phyloP scores from a whole-genome alignment of 495 filamentous ascomycete species.

The Daldinia decipiens region DNA sequence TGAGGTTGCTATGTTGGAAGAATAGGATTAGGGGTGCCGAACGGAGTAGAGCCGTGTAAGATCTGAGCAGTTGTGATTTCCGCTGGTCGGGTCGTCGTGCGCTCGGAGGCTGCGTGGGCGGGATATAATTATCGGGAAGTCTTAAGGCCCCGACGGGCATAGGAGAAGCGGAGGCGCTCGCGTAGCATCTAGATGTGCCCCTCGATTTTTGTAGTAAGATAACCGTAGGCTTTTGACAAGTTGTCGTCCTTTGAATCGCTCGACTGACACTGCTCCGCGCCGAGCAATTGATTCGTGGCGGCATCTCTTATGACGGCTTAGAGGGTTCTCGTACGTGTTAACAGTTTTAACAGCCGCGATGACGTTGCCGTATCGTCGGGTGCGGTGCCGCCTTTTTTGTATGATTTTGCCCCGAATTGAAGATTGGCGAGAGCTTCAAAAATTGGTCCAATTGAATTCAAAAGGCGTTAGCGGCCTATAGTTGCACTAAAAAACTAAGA shows the following conservation, averaged over 20 bases:
- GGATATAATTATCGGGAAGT: slow-evolving; percentile 65
- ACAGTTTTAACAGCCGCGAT: neutral
- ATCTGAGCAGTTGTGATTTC: slow-evolving; percentile 92
- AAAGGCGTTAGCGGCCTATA: neutral
- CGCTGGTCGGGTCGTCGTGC: slow-evolving; percentile 85
- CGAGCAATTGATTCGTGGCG: slow-evolving; percentile 43
- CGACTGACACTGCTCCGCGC: slow-evolving; percentile 38
- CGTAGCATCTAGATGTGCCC: slow-evolving; percentile 49
- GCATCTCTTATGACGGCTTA: slow-evolving; percentile 27
- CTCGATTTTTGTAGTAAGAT: slow-evolving; percentile 36
- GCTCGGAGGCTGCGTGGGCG: slow-evolving; percentile 85
- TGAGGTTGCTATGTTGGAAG: slow-evolving; percentile 97
- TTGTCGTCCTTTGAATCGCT: slow-evolving; percentile 38
- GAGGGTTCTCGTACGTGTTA: neutral
- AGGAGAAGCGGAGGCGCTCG: slow-evolving; percentile 51
- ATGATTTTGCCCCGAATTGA: slow-evolving; percentile 14
- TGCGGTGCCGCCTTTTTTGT: neutral
- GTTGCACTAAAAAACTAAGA: neutral
- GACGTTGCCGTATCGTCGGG: neutral
- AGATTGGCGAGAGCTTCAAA: slow-evolving; percentile 37
- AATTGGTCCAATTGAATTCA: slow-evolving; percentile 33
- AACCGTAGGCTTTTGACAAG: slow-evolving; percentile 21
- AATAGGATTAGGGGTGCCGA: slow-evolving; percentile 88
- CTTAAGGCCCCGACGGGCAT: slow-evolving; percentile 60
- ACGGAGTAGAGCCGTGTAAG: slow-evolving; percentile 92